Base-by-base conservation (phyloP, 225 moss, liverwort and hornwort species). In the Pseudoscleropodium purum region DNA sequence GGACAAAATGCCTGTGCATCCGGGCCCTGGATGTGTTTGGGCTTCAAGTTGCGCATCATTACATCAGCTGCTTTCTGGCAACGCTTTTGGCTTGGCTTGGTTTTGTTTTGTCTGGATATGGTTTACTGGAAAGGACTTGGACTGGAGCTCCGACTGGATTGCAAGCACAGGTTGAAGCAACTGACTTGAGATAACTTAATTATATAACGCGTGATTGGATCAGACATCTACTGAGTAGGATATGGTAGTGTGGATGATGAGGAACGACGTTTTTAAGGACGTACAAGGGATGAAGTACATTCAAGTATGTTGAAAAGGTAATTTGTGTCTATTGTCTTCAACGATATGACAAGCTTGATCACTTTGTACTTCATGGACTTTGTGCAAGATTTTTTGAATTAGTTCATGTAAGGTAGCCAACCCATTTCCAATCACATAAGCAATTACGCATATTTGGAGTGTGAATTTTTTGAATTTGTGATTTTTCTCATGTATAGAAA, bases 271-370 rank as follows among this genome's bases (percentile, higher is more conserved):
- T 79, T 26, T 10, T 1, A 37, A 17, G 57, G n/a, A 26, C 0
- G 26, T 27, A 26, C 1, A 7, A 56, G 6, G 56, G 56, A 56
- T 79, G 37, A 56, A n/a, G n/a, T n/a, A 57, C 57, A 57, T 79
- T 56, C 26, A 26, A 56, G n/a, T 79, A 37, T 8, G 10, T 0
- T 54, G 10, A 16, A 57, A 79, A 57, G 26, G 16, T 11, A 5
- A 11, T 6, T 56, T n/a, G n/a, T 79, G 57, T 25, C n/a, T 26
- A 6, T n/a, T 21, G 8, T n/a, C 26, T 57, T 57, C 11, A 17
- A 25, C 0, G 0, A 37, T 8, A 4, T 10, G 37, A 57, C 0
- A 0, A 57, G 17, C 1, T 10, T n/a, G n/a, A 24, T n/a, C 26
- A 17, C 4, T 56, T 0, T 0, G 0, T 16, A 56, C 6, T 15